Percentiles rank a stretch among this genome's conserved stretches.
Evolutionary conservation across 2,329 filamentous ascomycete species (phyloP).

Genomic region (Paecilomyces sp.): DNA sequence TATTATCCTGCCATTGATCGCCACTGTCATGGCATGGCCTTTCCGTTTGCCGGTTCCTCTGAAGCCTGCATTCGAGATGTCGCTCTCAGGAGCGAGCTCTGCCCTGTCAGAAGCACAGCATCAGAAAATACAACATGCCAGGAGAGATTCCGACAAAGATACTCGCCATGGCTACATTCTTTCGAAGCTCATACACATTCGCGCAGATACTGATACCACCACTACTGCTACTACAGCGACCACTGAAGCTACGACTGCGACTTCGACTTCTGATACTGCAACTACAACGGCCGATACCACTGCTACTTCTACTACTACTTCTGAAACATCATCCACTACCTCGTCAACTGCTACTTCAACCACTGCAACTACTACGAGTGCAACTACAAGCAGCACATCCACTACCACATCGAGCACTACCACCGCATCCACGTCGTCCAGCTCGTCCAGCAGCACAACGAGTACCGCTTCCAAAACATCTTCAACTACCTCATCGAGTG

Average conservation of each 20-base stretch:
- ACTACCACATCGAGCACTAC: not conserved
- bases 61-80: not conserved
- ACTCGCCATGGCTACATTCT: not conserved
- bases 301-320: not conserved
- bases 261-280: not conserved
- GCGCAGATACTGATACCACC: not conserved
- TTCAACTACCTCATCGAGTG: not conserved
- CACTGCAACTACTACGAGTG: not conserved
- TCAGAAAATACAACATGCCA: not conserved
- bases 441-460: too few species aligned
- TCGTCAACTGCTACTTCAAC: not conserved
- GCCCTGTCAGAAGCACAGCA: not conserved
- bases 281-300: not conserved
- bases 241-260: not conserved
- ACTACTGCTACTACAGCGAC: not conserved
- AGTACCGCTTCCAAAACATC: too few species aligned
- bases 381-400: not conserved
- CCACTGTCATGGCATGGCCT: not conserved
- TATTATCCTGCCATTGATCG: not conserved
- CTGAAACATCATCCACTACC: not conserved
- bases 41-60: not conserved
- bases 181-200: not conserved
- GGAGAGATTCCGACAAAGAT: not conserved
- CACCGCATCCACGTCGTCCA: not conserved
- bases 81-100: not conserved